These are phyloP conservation scores for Keqinozyma sinolaborantium DNA, from an alignment of 1,139 yeast genomes.

Conservation along the genomic window DNA sequence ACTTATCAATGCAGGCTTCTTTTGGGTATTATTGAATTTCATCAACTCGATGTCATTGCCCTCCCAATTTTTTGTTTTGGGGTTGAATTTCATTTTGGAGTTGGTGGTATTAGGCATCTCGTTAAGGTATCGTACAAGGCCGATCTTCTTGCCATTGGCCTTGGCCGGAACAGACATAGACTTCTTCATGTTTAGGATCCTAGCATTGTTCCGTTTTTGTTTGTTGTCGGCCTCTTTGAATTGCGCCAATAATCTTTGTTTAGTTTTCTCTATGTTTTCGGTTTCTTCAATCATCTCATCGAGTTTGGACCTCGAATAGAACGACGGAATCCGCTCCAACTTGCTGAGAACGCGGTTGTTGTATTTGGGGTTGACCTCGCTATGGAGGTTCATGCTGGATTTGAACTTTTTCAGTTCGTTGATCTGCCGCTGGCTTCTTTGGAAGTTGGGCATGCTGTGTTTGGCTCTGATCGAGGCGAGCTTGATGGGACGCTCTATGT, in stretches of 20 bases:
- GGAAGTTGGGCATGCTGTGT: slow-evolving; percentile 25
- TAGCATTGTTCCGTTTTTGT: slow-evolving; percentile 12
- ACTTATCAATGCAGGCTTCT: slow-evolving; percentile 35
- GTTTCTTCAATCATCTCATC: slow-evolving; percentile 12
- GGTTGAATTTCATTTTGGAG: slow-evolving; percentile 51
- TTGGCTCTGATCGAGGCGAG: slow-evolving; percentile 12
- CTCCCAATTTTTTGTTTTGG: slow-evolving; percentile 56
- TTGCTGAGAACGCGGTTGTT: slow-evolving; percentile 33
- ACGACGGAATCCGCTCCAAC: slow-evolving; percentile 43
- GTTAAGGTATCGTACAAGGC: slow-evolving; percentile 30
- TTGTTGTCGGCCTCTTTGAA: slow-evolving; percentile 14
- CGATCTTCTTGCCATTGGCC: slow-evolving; percentile 18
- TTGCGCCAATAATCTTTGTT: slow-evolving; percentile 13
- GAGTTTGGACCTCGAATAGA: slow-evolving; percentile 19
- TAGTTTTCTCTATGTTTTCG: slow-evolving; percentile 10
- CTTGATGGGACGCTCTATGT: slow-evolving; percentile 4
- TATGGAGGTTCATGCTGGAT: slow-evolving; percentile 27
- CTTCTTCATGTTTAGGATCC: slow-evolving; percentile 11
- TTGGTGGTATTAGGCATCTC: slow-evolving; percentile 16
- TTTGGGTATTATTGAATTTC: slow-evolving; percentile 36
- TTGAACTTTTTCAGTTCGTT: slow-evolving; percentile 22
- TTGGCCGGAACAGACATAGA: slow-evolving; percentile 11
- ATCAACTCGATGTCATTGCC: slow-evolving; percentile 62
- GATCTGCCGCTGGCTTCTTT: slow-evolving; percentile 4
- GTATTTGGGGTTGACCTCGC: slow-evolving; percentile 10